A percentile compares a stretch with the other conserved stretches of the same genome.
These are phyloP conservation scores for Stromatinia cepivora DNA, from an alignment of 2,329 filamentous ascomycete genomes.

Conservation along the genomic window DNA sequence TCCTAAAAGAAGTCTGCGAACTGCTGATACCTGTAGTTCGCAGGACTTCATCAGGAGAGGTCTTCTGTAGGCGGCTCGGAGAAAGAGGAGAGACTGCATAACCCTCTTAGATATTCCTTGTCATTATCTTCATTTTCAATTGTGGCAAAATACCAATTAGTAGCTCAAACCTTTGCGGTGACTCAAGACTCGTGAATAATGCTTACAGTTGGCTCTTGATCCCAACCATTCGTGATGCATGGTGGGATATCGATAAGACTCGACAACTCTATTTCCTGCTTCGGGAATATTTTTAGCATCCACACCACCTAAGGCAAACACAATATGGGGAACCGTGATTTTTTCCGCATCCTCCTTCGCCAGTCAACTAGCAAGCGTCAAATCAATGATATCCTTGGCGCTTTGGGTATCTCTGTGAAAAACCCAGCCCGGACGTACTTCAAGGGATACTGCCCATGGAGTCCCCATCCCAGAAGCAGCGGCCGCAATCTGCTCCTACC, in stretches of 20 bases:
- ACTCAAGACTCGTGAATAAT: not conserved
- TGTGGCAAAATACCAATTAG: not conserved
- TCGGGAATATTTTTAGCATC: conserved; percentile 45
- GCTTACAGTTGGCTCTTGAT: conserved; percentile 49
- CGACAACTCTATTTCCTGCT: conserved; percentile 44
- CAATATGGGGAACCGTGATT: conserved; percentile 50
- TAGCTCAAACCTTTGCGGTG: not conserved
- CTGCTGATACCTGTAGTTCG: not conserved
- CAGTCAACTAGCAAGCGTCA: conserved; percentile 25
- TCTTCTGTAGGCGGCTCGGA: not conserved
- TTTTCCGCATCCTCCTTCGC: conserved; percentile 45
- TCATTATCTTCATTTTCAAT: conserved; percentile 44
- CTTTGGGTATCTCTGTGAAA: not conserved
- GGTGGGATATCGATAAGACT: conserved; percentile 30
- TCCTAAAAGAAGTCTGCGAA: not conserved
- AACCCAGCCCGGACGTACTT: conserved; percentile 35
- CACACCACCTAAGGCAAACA: conserved; percentile 53
- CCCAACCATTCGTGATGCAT: conserved; percentile 46
- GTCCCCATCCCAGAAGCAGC: conserved; percentile 28
- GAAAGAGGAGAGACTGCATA: not conserved
- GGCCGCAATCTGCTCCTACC: conserved; percentile 27
- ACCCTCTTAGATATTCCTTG: conserved; percentile 36
- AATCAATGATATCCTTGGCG: not conserved
- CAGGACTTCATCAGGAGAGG: not conserved
- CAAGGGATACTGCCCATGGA: conserved; percentile 33